Conservation (phyloP, 495 filamentous ascomycete genomes). For the Cetradonia linearis region DNA sequence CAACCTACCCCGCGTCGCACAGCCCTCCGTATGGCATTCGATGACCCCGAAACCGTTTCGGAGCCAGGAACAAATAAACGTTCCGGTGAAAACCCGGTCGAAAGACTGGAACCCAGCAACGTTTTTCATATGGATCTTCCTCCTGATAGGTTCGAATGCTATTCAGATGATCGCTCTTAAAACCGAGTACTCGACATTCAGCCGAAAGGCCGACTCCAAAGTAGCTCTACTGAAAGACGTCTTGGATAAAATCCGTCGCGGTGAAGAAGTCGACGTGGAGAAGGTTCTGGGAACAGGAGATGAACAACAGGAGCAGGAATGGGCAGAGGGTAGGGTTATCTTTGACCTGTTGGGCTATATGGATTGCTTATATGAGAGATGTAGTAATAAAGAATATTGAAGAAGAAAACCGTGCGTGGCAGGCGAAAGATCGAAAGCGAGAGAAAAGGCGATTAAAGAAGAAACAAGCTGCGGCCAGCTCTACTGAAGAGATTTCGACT, state of each 20-base stretch:
- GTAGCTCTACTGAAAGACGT: constrained; percentile 72
- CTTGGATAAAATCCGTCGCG: constrained; percentile 66
- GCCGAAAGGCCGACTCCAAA: constrained; percentile 64
- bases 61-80: constrained; percentile 23
- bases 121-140: constrained; percentile 81
- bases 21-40: constrained; percentile 59
- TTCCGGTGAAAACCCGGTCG: constrained; percentile 34
- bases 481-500: background rate
- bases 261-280: constrained; percentile 87
- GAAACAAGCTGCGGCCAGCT: constrained; percentile 8
- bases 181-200: constrained; percentile 61
- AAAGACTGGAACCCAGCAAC: constrained; percentile 90
- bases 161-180: constrained; percentile 81
- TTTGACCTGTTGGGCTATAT: background rate
- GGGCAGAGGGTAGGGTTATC: constrained; percentile 68
- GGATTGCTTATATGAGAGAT: constrained; percentile 15
- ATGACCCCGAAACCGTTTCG: constrained; percentile 46
- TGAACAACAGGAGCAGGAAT: constrained; percentile 63
- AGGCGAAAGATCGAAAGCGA: constrained; percentile 30
- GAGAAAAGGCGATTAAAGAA: constrained; percentile 28
- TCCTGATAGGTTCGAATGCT: constrained; percentile 86
- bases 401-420: constrained; percentile 59
- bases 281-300: constrained; percentile 72
- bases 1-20: constrained; percentile 47
- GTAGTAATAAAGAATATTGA: constrained; percentile 73